phyloP scores from a whole-genome alignment of 129 eudicot genomes.

The Flaveria bidentis region DNA sequence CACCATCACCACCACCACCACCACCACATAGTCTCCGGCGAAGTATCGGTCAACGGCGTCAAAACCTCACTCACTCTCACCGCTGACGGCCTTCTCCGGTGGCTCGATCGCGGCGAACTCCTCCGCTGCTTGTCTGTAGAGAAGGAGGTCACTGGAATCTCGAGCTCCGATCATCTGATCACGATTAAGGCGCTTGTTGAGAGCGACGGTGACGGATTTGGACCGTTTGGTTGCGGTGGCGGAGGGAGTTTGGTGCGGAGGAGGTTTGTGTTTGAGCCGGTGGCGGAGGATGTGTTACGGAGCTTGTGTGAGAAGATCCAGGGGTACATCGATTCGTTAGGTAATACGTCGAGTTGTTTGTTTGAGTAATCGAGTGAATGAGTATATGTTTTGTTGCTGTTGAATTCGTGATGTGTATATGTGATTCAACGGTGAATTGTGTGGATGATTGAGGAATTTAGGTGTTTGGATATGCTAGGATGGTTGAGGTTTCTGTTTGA shows the following conservation, averaged over 20 bases:
- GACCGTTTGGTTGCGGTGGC: constrained; percentile 16
- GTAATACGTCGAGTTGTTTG: constrained; percentile 36
- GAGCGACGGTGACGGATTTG: constrained; percentile 30
- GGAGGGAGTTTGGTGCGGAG: constrained; percentile 41
- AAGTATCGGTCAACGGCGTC: constrained; percentile 47
- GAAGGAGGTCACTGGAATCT: constrained; percentile 69
- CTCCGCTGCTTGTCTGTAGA: constrained; percentile 46
- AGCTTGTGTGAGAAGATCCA: constrained; percentile 55
- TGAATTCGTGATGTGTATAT: not conserved
- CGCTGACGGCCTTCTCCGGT: constrained; percentile 52
- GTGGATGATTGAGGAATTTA: not conserved
- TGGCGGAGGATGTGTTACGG: constrained; percentile 40
- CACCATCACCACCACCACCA: constrained; percentile 16
- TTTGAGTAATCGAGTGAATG: not conserved
- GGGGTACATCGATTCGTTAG: constrained; percentile 64
- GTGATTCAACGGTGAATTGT: not conserved
- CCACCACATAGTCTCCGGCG: constrained; percentile 42
- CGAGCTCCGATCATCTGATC: constrained; percentile 44
- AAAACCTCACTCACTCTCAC: constrained; percentile 45
- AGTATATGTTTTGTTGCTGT: not conserved
- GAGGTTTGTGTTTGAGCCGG: constrained; percentile 49
- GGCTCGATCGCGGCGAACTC: constrained; percentile 34
- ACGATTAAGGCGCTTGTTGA: constrained; percentile 49
- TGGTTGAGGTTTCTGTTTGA: not conserved
- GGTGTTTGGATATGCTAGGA: not conserved